Base-by-base conservation (phyloP, 208 protist genomes). In the Leishmania aethiopica region DNA sequence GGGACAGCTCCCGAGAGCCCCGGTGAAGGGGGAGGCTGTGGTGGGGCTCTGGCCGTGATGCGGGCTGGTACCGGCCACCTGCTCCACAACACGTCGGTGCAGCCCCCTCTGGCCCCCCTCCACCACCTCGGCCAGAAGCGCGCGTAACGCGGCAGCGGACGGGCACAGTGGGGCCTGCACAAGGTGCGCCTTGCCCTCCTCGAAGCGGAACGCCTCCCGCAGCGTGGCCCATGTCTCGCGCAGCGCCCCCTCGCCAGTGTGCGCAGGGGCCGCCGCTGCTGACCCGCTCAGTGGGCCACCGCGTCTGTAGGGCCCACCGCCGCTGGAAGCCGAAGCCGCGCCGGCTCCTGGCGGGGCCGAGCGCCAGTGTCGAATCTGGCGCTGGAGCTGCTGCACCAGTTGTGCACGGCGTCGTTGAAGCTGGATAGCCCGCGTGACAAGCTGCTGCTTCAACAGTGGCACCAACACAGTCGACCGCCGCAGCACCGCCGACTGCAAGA, bases 341-440 rank as follows among this genome's bases (percentile, higher is more conserved):
- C 66, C 78, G 42, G 0, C 40, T 35, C 32, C 57, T 32, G 59
- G 35, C 51, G 66, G 35, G 0, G 85, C 17, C 0, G 76, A 49
- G 35, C 64, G 78, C 71, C 82, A 76, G 49, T 80, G 47, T 49
- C 69, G 74, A 35, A 79, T 83, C 28, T 82, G 79, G 11, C 73
- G 80, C 74, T 86, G 87, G 13, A 93, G 81, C 42, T 80, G 82
- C 77, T 89, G 82, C 45, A 90, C 79, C 32, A 92, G 57, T 17
- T 82, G 72, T 25, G 60, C 77, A 25, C 90, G 90, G 32, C 75
- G 78, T 13, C 84, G 82, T 60, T 93, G 90, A 69, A 93, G 73
- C 25, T 78, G 77, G 19, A 73, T 42, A 2, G 81, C 88, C 28
- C 78, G 79, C 11, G 73, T 78, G 49, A 92, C 60, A 15, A 90